phyloP scores from a whole-genome alignment of 164 flowering plant genomes.

The Brasenia schreberi region DNA sequence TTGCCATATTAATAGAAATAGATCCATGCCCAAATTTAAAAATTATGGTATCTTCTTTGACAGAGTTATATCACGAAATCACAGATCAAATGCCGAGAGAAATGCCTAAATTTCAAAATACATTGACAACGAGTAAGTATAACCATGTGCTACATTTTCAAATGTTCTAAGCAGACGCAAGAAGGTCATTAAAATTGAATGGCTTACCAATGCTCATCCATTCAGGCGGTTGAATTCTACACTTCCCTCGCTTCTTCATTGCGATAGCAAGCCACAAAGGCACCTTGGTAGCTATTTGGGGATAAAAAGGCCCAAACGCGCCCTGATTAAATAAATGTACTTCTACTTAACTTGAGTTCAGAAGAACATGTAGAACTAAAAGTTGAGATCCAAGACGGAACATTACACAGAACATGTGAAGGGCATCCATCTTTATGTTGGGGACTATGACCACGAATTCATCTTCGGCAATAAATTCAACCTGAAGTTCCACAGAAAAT shows the following conservation, averaged over 20 bases:
- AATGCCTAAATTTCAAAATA: no score
- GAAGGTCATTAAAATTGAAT: background rate
- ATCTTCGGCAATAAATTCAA: constrained; percentile 82
- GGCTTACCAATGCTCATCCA: constrained; percentile 85
- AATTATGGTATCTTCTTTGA: no score
- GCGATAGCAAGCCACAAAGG: constrained; percentile 87
- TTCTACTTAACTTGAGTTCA: no score
- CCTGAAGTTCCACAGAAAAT: constrained; percentile 19
- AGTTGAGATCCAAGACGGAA: background rate
- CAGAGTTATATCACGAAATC: no score
- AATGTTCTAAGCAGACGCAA: background rate
- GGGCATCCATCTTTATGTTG: constrained; percentile 55
- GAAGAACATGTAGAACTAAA: background rate
- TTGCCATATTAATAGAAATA: no score
- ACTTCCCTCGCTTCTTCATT: constrained; percentile 85
- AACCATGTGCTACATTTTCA: no score
- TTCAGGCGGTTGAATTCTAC: constrained; percentile 61
- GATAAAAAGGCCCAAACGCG: constrained; percentile 74
- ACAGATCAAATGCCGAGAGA: no score
- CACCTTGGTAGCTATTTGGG: constrained; percentile 56
- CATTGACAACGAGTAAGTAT: no score
- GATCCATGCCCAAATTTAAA: no score
- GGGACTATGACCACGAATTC: constrained; percentile 72
- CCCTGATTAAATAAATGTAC: constrained; percentile 29
- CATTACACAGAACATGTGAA: constrained; percentile 29